Conservation (phyloP, 805 yeast genomes). For the Saccharomycopsis sp. region DNA sequence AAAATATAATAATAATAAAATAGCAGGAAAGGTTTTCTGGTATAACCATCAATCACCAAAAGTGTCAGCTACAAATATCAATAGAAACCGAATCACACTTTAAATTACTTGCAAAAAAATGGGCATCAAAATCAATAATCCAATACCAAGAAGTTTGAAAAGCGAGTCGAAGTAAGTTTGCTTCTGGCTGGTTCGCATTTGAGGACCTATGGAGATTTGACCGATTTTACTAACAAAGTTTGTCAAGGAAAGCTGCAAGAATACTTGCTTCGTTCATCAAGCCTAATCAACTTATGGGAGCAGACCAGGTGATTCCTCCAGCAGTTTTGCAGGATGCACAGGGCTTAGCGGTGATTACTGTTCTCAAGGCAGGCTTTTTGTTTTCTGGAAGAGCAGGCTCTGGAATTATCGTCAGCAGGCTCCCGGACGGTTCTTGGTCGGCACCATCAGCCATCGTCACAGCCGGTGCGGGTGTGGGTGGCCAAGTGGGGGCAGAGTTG, state of each 20-base stretch:
- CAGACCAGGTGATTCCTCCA: slow-evolving; percentile 85
- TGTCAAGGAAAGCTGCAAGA: slow-evolving; percentile 84
- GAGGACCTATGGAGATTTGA: background rate
- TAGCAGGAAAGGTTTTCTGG: too few species aligned
- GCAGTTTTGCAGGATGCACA: slow-evolving; percentile 79
- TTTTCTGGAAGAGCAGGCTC: slow-evolving; percentile 97
- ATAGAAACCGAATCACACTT: too few species aligned
- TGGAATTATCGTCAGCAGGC: slow-evolving; percentile 86
- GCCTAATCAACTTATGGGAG: slow-evolving; percentile 89
- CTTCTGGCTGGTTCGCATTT: background rate
- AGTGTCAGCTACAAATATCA: too few species aligned
- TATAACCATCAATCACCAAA: too few species aligned
- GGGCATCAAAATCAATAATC: slow-evolving; percentile 72
- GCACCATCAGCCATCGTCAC: slow-evolving; percentile 94
- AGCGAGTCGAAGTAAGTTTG: slow-evolving; percentile 72
- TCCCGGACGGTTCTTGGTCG: slow-evolving; percentile 95
- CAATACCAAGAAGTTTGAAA: slow-evolving; percentile 82
- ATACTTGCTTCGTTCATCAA: slow-evolving; percentile 82
- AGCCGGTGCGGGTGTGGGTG: slow-evolving; percentile 99
- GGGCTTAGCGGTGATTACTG: slow-evolving; percentile 87
- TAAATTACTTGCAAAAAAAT: too few species aligned
- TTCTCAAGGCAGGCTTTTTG: slow-evolving; percentile 92
- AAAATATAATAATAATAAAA: too few species aligned
- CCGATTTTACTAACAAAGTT: background rate
- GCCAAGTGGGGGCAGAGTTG: slow-evolving; percentile 91